Evolutionary conservation across 2,329 filamentous ascomycete genomes (phyloP), one percentile per base, ranked within the genome.

Genomic region (Chaetomium globosum): DNA sequence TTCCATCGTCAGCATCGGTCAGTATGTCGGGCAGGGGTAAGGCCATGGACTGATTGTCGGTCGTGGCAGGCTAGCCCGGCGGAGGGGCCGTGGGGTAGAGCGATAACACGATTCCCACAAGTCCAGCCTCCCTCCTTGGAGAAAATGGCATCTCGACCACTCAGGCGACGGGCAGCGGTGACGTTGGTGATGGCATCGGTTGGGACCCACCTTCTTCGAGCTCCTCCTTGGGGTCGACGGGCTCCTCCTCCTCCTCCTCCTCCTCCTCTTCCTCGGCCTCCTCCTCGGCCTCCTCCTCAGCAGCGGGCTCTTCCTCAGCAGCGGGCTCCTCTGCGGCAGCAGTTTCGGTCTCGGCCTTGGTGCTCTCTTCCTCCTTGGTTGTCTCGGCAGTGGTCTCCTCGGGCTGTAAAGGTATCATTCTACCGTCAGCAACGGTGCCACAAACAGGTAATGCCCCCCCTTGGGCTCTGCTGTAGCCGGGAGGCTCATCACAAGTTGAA

Each of bases 201-300:
- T 43, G 39, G 43, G 65, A 72, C 71, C 66, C 68, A 98, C 95
- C 93, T 87, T 96, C 92, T 81, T 96, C 91, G 68, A 98, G 81
- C 79, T 87, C 86, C 68, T 93, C 91, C 86, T 96, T 96, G 73
- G 89, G 88, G 78, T 98, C 94, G 73, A 89, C 88, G 68, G 86
- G 82, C 82, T 95, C 91, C 70, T 93, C 90, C 68, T 92, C 89
- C 67, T 93, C 90, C 68, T 94, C 91, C 60, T 95, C 91, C 66
- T 93, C 91, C 23, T 92, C 89, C 43, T 90, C 89, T 39, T 89
- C 88, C 52, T 90, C 89, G 30, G 88, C 89, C 52, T 88, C 87
- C 28, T 85, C 87, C 36, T 85, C 86, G 43, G 84, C 87, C 30
- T 83, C 86, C 21, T 84, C 83, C 79, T 89, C 86, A 77, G 84